A percentile compares a stretch with the other conserved stretches of the same genome.
These are phyloP conservation scores for Sicyos edulis DNA, from an alignment of 306 rosid species.

Conservation along the genomic window DNA sequence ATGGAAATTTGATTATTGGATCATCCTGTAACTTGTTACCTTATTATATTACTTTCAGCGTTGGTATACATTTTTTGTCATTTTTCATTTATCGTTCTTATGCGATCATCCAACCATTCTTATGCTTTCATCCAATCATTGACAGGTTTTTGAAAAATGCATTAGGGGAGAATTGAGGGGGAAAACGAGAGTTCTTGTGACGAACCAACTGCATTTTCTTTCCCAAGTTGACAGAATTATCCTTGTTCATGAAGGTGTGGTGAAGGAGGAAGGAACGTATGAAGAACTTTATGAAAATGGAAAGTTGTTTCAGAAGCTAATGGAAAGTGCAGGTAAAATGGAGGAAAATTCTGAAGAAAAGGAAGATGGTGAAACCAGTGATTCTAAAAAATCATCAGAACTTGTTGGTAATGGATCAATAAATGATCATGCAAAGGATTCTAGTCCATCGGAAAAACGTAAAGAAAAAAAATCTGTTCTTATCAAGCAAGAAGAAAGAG, in stretches of 20 bases:
- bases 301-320: constrained; percentile 66
- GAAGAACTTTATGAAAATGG: constrained; percentile 73
- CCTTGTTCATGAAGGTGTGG: constrained; percentile 67
- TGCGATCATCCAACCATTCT: constrained; percentile 18
- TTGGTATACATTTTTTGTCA: neutral
- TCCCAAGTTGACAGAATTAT: constrained; percentile 80
- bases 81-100: constrained; percentile 8
- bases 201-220: constrained; percentile 91
- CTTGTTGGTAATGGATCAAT: constrained; percentile 35
- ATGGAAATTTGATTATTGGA: neutral
- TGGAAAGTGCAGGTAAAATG: constrained; percentile 94
- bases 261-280: constrained; percentile 86
- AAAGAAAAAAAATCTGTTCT: constrained; percentile 62
- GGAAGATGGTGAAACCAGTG: constrained; percentile 31
- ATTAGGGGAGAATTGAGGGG: constrained; percentile 68
- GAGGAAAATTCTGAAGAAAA: constrained; percentile 52
- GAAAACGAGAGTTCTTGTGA: constrained; percentile 85
- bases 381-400: constrained; percentile 25
- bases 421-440: constrained; percentile 34
- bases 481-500: constrained; percentile 81
- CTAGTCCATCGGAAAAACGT: constrained; percentile 37
- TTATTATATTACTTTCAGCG: neutral
- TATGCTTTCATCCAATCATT: constrained; percentile 20
- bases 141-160: constrained; percentile 81
- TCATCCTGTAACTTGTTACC: constrained; percentile 2